Evolutionary conservation across 1,139 yeast species (phyloP).

Genomic region (Scheffersomyces cryptocercus): DNA sequence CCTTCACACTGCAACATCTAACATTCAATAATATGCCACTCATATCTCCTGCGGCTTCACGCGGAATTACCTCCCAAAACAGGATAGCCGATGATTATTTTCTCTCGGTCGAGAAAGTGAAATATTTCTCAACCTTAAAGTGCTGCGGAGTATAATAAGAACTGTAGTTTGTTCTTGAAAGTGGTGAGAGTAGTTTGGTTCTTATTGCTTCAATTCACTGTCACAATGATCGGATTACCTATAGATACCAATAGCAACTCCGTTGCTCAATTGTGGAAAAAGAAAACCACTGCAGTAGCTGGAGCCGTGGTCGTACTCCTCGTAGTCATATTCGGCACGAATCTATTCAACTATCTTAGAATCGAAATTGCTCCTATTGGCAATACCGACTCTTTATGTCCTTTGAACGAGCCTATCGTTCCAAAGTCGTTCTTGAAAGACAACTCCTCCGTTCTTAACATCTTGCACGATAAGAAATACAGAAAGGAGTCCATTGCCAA

Average conservation of each 20-base stretch:
- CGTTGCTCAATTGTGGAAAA: conserved; percentile 2
- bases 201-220: too few relatives aligned
- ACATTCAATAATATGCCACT: too few relatives aligned
- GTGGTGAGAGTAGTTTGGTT: too few relatives aligned
- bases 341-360: conserved; percentile 21
- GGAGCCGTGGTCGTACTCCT: conserved; percentile 13
- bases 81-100: neutral
- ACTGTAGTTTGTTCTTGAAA: too few relatives aligned
- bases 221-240: conserved; percentile 10
- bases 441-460: conserved; percentile 35
- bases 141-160: too few relatives aligned
- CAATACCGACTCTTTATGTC: conserved; percentile 24
- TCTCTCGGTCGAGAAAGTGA: too few relatives aligned
- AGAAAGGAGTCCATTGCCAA: conserved; percentile 35
- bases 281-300: conserved; percentile 7
- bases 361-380: conserved; percentile 23
- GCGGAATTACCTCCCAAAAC: neutral
- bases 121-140: too few relatives aligned
- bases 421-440: conserved; percentile 33
- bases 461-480: conserved; percentile 34
- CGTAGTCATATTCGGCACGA: conserved; percentile 23
- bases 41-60: neutral
- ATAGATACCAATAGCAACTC: conserved; percentile 3
- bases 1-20: too few relatives aligned
- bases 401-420: conserved; percentile 28